Evolutionary conservation across 768 basidiomycete species (phyloP).

Genomic region (Tricholomella constricta): DNA sequence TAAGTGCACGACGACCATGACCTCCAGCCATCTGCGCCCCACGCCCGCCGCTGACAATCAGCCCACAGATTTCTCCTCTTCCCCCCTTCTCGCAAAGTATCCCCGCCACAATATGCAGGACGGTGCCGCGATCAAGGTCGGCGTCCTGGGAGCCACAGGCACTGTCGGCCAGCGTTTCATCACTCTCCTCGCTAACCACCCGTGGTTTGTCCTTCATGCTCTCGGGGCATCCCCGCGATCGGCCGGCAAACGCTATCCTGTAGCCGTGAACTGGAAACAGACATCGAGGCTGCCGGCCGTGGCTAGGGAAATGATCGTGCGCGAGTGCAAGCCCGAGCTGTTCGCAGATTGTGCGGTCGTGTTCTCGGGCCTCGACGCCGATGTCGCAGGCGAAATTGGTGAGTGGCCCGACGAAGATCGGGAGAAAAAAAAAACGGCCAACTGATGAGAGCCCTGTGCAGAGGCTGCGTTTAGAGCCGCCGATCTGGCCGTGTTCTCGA

Average conservation of each 20-base stretch:
- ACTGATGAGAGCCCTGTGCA: constrained; percentile 33
- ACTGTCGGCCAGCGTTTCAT: constrained; percentile 98
- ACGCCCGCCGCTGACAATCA: constrained; percentile 23
- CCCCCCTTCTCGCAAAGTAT: constrained; percentile 32
- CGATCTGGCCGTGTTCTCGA: constrained; percentile 92
- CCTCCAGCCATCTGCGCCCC: not conserved
- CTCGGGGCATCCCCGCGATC: constrained; percentile 90
- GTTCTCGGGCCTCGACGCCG: constrained; percentile 95
- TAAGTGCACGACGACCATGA: constrained; percentile 15
- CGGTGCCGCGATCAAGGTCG: constrained; percentile 47
- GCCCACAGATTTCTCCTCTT: constrained; percentile 25
- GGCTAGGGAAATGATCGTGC: constrained; percentile 65
- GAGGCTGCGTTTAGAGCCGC: constrained; percentile 86
- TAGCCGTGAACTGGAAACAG: constrained; percentile 89
- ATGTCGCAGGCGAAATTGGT: constrained; percentile 97
- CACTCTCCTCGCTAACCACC: constrained; percentile 81
- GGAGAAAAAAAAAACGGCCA: not conserved
- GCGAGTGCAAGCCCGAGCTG: constrained; percentile 73
- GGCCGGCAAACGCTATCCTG: constrained; percentile 77
- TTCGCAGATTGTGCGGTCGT: constrained; percentile 84
- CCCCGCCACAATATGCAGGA: constrained; percentile 38
- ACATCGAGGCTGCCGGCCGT: constrained; percentile 65
- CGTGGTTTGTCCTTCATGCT: constrained; percentile 85
- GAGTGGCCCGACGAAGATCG: constrained; percentile 17
- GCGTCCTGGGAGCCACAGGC: constrained; percentile 86